phyloP scores from a whole-genome alignment of 495 filamentous ascomycete species.

The Astrothelium macrocarpum region DNA sequence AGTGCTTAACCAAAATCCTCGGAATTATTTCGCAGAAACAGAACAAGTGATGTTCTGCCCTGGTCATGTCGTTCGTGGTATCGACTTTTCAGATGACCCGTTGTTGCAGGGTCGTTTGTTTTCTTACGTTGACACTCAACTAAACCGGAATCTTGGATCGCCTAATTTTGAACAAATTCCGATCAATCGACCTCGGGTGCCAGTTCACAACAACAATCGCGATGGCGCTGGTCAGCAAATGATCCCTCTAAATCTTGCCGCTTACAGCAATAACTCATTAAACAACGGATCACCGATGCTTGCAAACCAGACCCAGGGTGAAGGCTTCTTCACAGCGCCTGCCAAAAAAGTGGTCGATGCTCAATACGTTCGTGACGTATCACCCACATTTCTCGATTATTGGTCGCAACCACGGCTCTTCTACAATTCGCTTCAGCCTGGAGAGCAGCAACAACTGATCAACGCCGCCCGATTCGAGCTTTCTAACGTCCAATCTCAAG shows the following conservation, averaged over 20 bases:
- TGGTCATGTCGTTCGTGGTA: slow-evolving; percentile 49
- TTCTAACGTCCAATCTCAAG: slow-evolving; percentile 3
- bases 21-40: slow-evolving; percentile 71
- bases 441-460: slow-evolving; percentile 11
- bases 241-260: slow-evolving; percentile 44
- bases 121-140: slow-evolving; percentile 66
- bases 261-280: slow-evolving; percentile 11
- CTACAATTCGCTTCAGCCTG: slow-evolving; percentile 7
- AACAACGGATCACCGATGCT: slow-evolving; percentile 6
- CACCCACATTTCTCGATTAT: slow-evolving; percentile 2
- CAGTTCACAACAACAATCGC: slow-evolving; percentile 69
- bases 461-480: slow-evolving; percentile 13
- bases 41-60: slow-evolving; percentile 46
- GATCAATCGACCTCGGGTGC: slow-evolving; percentile 55
- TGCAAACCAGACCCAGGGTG: slow-evolving; percentile 1
- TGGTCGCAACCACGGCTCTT: slow-evolving; percentile 10
- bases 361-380: slow-evolving; percentile 3
- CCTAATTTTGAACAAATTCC: slow-evolving; percentile 71
- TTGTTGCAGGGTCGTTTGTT: slow-evolving; percentile 65
- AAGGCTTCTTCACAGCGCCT: slow-evolving; percentile 3
- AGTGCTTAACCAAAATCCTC: slow-evolving; percentile 59
- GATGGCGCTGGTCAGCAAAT: slow-evolving; percentile 39
- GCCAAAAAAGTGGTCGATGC: neutral
- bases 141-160: slow-evolving; percentile 55
- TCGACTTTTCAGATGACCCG: slow-evolving; percentile 67